phyloP scores from a whole-genome alignment of 2,329 filamentous ascomycete species.

The Trichoderma endophyticum region DNA sequence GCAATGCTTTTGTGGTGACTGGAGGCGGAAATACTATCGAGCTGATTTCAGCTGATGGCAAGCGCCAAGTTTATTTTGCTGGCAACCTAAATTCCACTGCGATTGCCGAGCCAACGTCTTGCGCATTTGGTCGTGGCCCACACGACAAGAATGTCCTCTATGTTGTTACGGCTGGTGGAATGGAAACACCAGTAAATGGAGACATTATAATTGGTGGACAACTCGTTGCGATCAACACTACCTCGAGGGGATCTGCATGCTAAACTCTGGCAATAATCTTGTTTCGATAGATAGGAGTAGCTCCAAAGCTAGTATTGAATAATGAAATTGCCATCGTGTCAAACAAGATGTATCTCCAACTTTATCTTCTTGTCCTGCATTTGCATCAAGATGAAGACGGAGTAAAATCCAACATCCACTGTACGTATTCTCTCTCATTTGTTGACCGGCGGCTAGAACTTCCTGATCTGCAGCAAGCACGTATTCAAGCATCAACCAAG shows the following conservation, averaged over 20 bases:
- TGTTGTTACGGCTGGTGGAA: constrained; percentile 13
- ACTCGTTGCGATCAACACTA: neutral
- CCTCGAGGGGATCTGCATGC: neutral
- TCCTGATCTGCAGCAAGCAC: no score
- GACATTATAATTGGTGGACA: neutral
- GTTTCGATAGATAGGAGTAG: neutral
- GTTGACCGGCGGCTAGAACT: no score
- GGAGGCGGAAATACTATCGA: constrained; percentile 23
- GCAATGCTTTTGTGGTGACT: constrained; percentile 22
- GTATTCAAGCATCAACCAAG: no score
- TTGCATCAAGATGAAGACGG: neutral
- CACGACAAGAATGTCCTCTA: constrained; percentile 9
- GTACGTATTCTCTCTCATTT: no score
- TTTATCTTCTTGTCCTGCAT: neutral
- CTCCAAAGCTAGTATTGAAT: neutral
- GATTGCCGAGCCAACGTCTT: constrained; percentile 19
- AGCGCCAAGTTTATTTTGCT: constrained; percentile 20
- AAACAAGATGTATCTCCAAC: neutral
- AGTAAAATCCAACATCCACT: no score
- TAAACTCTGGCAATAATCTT: neutral
- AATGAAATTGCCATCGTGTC: neutral
- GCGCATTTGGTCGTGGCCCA: constrained; percentile 14
- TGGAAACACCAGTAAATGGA: neutral
- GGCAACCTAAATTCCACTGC: constrained; percentile 22
- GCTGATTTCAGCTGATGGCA: constrained; percentile 17